Evolutionary conservation across 441 rosid genomes (phyloP).

Genomic region (Populus hybrid): DNA sequence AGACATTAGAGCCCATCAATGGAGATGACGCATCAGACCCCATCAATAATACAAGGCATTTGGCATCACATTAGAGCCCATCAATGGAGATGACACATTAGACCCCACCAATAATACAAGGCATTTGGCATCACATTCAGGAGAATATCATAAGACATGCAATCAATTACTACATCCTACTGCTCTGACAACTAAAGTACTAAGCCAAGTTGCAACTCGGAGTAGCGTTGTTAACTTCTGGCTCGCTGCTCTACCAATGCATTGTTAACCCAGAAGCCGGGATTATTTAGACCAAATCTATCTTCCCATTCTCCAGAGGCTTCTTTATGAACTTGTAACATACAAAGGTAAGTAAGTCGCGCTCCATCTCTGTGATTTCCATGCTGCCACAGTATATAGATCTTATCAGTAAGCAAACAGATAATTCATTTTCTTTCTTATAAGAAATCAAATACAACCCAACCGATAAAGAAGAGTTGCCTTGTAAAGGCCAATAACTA

Average conservation of each 20-base stretch:
- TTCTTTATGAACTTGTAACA: no score
- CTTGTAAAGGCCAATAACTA: neutral
- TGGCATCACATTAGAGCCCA: neutral
- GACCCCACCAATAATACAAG: neutral
- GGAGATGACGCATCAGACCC: neutral
- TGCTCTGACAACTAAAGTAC: neutral
- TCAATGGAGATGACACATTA: no score
- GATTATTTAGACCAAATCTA: slow-evolving; percentile 39
- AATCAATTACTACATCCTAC: neutral
- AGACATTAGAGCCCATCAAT: neutral
- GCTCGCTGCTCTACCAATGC: neutral
- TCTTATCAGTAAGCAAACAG: slow-evolving; percentile 1
- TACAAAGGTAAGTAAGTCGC: slow-evolving; percentile 44
- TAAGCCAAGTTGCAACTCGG: neutral
- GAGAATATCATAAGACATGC: neutral
- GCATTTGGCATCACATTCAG: neutral
- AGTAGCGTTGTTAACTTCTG: neutral
- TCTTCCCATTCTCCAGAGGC: slow-evolving; percentile 40
- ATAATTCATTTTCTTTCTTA: neutral
- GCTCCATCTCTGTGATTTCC: slow-evolving; percentile 47
- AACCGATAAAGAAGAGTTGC: slow-evolving; percentile 2
- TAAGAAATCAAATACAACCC: neutral
- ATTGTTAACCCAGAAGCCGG: neutral
- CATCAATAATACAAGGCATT: neutral
- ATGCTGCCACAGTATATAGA: slow-evolving; percentile 24